Conservation (phyloP, 768 basidiomycete genomes). For the Termitomyces sp. region DNA sequence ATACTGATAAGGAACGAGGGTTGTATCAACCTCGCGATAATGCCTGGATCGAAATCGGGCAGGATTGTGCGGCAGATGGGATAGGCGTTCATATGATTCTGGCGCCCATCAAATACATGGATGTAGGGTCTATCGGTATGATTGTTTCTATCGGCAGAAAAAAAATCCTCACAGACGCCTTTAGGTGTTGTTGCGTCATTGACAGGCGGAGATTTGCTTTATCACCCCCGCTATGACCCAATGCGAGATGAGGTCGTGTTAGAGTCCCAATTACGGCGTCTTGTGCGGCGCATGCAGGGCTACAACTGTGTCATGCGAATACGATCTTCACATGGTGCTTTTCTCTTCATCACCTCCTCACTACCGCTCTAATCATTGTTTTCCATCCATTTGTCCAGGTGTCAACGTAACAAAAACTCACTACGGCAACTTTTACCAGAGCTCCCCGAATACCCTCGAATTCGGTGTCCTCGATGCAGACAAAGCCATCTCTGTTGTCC, state of each 20-base stretch:
- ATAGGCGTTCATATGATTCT: conserved; percentile 89
- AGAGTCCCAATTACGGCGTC: conserved; percentile 68
- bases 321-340: conserved; percentile 71
- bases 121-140: conserved; percentile 82
- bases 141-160: not conserved
- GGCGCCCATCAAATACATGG: conserved; percentile 73
- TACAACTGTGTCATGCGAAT: conserved; percentile 80
- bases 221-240: conserved; percentile 84
- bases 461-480: conserved; percentile 80
- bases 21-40: conserved; percentile 77
- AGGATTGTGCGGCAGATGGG: conserved; percentile 86
- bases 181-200: conserved; percentile 61
- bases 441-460: conserved; percentile 66
- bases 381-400: conserved; percentile 29
- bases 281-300: conserved; percentile 64
- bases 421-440: conserved; percentile 69
- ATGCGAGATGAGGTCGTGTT: conserved; percentile 59
- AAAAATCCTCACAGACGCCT: not conserved
- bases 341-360: not conserved
- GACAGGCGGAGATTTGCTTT: conserved; percentile 90
- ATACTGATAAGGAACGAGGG: conserved; percentile 80
- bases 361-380: conserved; percentile 3
- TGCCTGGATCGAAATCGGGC: conserved; percentile 77
- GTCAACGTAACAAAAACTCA: conserved; percentile 55
- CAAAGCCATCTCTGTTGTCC: conserved; percentile 67